Evolutionary conservation across 768 basidiomycete species (phyloP).

Genomic region (Lactarius deliciosus): DNA sequence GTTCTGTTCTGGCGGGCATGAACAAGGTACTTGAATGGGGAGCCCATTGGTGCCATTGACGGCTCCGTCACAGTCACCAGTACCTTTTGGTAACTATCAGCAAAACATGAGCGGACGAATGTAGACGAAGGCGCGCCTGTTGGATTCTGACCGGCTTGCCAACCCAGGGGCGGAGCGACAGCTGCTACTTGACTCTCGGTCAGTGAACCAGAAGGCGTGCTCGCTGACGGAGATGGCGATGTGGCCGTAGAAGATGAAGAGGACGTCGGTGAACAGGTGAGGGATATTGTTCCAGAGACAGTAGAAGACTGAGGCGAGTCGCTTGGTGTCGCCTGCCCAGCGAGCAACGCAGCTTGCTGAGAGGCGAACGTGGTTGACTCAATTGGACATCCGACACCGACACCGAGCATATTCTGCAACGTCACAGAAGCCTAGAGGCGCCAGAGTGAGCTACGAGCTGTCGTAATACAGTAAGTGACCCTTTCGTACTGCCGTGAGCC

Average conservation of each 20-base stretch:
- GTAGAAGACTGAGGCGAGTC: background rate
- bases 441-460: background rate
- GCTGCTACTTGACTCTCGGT: slow-evolving; percentile 9
- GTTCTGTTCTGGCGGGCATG: slow-evolving; percentile 29
- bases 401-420: slow-evolving; percentile 34
- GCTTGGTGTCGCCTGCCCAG: background rate
- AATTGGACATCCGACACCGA: slow-evolving; percentile 33
- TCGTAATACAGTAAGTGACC: background rate
- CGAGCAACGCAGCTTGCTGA: background rate
- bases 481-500: slow-evolving; percentile 26
- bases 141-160: slow-evolving; percentile 31
- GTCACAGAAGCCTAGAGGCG: slow-evolving; percentile 27
- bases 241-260: background rate
- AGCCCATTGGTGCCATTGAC: slow-evolving; percentile 24
- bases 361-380: slow-evolving; percentile 29
- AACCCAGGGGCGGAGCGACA: slow-evolving; percentile 32
- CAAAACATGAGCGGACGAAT: background rate
- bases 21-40: slow-evolving; percentile 32
- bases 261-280: background rate
- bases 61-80: slow-evolving; percentile 34
- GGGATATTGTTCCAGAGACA: background rate
- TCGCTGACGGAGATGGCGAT: background rate
- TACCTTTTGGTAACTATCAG: slow-evolving; percentile 28
- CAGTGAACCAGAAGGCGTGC: background rate
- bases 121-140: slow-evolving; percentile 11